Conservation (phyloP, 1,284 basidiomycete genomes). For the Puccinia novopanici region DNA sequence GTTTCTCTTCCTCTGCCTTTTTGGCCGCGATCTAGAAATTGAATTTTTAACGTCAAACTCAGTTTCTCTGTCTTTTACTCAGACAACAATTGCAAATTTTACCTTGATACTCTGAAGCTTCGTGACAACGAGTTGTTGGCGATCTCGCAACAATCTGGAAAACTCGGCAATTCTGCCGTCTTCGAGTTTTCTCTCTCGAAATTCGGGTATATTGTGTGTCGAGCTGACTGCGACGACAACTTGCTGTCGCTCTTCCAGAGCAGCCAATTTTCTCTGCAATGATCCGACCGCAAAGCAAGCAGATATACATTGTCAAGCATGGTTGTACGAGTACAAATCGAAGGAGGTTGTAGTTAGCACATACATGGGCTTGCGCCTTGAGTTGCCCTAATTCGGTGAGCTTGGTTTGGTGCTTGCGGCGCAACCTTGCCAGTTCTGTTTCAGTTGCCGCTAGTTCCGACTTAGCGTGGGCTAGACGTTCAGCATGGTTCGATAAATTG, state of each 20-base stretch:
- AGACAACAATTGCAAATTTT: conserved; percentile 52
- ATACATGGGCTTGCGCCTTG: conserved; percentile 57
- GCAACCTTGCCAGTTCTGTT: conserved; percentile 55
- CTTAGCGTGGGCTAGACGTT: conserved; percentile 26
- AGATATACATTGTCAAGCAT: neutral
- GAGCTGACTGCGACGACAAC: conserved; percentile 72
- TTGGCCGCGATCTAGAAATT: conserved; percentile 40
- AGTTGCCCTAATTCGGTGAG: conserved; percentile 57
- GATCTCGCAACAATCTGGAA: conserved; percentile 66
- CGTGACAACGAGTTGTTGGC: conserved; percentile 65
- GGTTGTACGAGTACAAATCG: neutral
- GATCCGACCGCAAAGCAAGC: neutral
- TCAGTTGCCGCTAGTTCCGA: conserved; percentile 57
- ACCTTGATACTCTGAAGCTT: conserved; percentile 70
- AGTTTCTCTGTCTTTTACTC: neutral
- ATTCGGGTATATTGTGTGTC: conserved; percentile 74
- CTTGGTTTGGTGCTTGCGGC: conserved; percentile 51
- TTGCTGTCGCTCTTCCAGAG: conserved; percentile 72
- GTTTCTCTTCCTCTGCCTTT: conserved; percentile 53
- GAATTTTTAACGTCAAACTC: neutral
- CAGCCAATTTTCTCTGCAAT: conserved; percentile 71
- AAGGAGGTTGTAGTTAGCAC: conserved; percentile 52
- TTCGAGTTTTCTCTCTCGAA: conserved; percentile 68
- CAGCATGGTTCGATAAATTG: conserved; percentile 32
- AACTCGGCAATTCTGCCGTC: conserved; percentile 73